A percentile compares a stretch with the other conserved stretches of the same genome.
phyloP scores from a whole-genome alignment of 208 protist genomes.

The Vickermania ingenoplastis region DNA sequence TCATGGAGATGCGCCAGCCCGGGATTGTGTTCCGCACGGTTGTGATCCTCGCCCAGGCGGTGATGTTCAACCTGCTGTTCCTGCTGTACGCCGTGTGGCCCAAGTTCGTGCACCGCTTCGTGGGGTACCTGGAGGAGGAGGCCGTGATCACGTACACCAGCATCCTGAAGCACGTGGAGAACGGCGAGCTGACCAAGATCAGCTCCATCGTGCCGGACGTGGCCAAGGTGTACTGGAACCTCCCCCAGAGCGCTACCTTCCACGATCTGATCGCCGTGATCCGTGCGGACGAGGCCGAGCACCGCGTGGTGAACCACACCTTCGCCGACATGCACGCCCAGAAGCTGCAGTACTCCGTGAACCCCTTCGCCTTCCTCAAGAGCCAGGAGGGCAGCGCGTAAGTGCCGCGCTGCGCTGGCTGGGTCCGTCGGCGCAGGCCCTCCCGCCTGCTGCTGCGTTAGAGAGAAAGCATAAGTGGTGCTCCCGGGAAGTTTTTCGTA shows the following conservation, averaged over 20 bases:
- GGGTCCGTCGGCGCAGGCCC: no score
- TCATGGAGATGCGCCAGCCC: conserved; percentile 41
- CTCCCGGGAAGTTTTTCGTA: no score
- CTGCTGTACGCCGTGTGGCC: no score
- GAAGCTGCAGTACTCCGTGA: neutral
- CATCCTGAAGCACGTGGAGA: conserved; percentile 20
- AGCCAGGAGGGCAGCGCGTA: no score
- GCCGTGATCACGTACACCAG: conserved; percentile 23
- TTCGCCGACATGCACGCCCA: conserved; percentile 34
- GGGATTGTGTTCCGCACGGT: conserved; percentile 20
- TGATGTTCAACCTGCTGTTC: conserved; percentile 50
- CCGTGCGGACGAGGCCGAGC: conserved; percentile 71
- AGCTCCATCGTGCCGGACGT: conserved; percentile 50
- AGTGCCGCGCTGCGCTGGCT: no score
- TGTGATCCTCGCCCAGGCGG: conserved; percentile 41
- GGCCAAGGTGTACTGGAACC: conserved; percentile 68
- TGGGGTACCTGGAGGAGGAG: no score
- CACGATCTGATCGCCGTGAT: conserved; percentile 65
- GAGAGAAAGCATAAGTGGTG: no score
- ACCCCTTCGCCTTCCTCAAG: neutral
- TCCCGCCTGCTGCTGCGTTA: no score
- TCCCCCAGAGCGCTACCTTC: conserved; percentile 38
- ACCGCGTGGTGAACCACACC: conserved; percentile 81
- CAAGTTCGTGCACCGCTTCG: no score
- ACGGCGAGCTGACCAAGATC: conserved; percentile 11